A percentile compares a stretch with the other conserved stretches of the same genome.
Conservation (phyloP, 169 alveolate species). For the Eimeria necatrix region DNA sequence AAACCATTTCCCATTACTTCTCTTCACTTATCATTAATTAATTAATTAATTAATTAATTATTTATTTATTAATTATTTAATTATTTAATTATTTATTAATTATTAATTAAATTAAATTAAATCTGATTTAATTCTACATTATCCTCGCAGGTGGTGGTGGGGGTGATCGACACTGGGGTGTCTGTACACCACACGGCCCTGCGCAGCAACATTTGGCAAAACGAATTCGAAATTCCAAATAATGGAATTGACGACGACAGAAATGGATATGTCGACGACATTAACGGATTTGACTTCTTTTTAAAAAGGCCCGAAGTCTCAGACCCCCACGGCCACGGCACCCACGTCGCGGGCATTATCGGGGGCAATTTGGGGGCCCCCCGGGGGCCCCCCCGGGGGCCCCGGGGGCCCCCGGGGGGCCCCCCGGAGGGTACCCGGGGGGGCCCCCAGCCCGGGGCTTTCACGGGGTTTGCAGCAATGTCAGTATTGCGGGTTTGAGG, state of each 20-base stretch:
- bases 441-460: no score
- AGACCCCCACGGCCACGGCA: slow-evolving; percentile 92
- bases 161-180: slow-evolving; percentile 93
- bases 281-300: slow-evolving; percentile 87
- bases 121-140: neutral
- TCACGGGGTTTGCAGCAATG: slow-evolving; percentile 79
- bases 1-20: no score
- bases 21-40: no score
- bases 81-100: no score
- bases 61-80: no score
- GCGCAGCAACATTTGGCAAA: slow-evolving; percentile 86
- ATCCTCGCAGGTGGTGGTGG: no score
- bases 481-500: slow-evolving; percentile 82
- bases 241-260: slow-evolving; percentile 88
- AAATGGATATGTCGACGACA: slow-evolving; percentile 89
- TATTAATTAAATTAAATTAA: no score
- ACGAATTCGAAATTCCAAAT: slow-evolving; percentile 88
- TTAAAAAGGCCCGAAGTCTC: slow-evolving; percentile 86
- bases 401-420: no score
- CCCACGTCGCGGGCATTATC: slow-evolving; percentile 89
- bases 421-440: no score
- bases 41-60: no score
- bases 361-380: slow-evolving; percentile 81
- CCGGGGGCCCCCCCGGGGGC: no score
- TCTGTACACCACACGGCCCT: slow-evolving; percentile 91